Evolutionary conservation across 208 protist genomes (phyloP).

Genomic region (Trichomonas tenax): DNA sequence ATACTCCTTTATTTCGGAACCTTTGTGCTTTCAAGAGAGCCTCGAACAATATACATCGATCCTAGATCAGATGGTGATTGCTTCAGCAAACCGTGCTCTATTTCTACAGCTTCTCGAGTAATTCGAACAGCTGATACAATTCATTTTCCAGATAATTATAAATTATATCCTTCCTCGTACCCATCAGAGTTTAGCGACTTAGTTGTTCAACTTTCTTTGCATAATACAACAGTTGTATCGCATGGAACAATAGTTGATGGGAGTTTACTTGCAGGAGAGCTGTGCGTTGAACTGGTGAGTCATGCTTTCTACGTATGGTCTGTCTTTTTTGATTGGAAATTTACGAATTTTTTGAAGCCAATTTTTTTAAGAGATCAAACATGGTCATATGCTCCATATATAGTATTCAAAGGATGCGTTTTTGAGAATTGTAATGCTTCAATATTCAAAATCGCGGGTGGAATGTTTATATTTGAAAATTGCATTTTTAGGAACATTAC

Average conservation of each 20-base stretch:
- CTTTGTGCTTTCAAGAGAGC: neutral
- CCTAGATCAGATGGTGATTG: neutral
- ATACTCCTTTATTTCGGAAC: neutral
- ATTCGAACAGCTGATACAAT: neutral
- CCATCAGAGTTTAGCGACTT: slow-evolving; percentile 6
- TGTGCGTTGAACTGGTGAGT: neutral
- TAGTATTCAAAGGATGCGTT: neutral
- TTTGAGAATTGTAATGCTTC: neutral
- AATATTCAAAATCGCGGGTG: neutral
- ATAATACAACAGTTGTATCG: neutral
- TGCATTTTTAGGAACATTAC: neutral
- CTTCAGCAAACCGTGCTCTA: neutral
- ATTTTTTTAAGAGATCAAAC: neutral
- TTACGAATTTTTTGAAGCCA: neutral
- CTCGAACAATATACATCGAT: neutral
- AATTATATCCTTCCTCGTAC: neutral
- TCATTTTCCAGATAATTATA: neutral
- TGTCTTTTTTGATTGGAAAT: neutral
- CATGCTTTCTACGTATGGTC: neutral
- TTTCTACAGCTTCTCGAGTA: neutral
- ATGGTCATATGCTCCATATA: neutral
- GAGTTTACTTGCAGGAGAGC: neutral
- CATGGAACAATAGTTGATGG: slow-evolving; percentile 3
- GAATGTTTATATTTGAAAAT: slow-evolving; percentile 1
- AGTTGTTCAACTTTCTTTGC: neutral